Evolutionary conservation across 176 grass and related monocot species (phyloP), one percentile per base, ranked within the genome.

Genomic region (Triticum monococcum): DNA sequence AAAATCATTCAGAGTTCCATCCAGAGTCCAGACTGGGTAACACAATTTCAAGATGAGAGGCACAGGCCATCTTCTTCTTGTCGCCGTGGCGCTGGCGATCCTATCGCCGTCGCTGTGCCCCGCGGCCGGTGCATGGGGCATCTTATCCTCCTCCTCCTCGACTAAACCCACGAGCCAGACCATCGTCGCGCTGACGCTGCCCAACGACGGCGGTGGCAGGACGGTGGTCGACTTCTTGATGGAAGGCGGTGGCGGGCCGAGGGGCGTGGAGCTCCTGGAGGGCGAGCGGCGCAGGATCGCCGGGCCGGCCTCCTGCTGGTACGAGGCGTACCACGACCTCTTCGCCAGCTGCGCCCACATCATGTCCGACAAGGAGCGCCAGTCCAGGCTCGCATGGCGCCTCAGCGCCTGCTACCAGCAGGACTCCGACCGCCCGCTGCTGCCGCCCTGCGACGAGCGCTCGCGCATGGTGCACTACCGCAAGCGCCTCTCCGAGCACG

Each of bases 341-440:
- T 63, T 61, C 5, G 77, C 90, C 45, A 85, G 95, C 75, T 97
- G 92, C 77, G 50, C 28, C 22, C 82, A 86, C 40, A 93, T 97
- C 87, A 88, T 95, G 64, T 81, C 84, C n/a, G 82, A 91, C 63
- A 89, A 90, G 77, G 92, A 95, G 84, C 71, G 45, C 36, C 86
- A 90, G 13, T 72, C 84, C 5, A 79, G 90, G 79, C 65, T 94
- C 1, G 85, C 90, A 0, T 94, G 95, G 95, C 89, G 86, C 66
- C 90, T 94, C 18, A 92, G 89, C 81, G 64, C 59, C 78, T 95
- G 92, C 89, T 95, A 92, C 45, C 88, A 94, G 82, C 65, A 89
- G 68, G 92, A 97, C 48, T 97, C 90, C 10, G 95, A 90, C 36
- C 87, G 81, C 9, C 57, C 86, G 6, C 32, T 77, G 14, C 83